Conservation (phyloP, 768 basidiomycete species). For the Leccinum aurantiacum region DNA sequence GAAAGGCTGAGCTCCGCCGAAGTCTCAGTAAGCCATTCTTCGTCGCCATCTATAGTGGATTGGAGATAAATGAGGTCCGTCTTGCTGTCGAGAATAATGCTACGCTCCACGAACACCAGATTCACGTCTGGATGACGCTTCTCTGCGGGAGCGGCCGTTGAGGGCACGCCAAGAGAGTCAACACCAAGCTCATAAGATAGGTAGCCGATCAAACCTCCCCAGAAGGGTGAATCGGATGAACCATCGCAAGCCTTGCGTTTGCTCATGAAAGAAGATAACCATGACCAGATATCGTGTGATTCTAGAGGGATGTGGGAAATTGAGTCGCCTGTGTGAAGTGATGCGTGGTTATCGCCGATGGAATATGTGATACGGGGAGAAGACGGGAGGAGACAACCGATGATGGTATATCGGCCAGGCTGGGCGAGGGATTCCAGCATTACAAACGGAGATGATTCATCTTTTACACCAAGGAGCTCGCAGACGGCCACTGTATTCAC, state of each 20-base stretch:
- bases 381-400: constrained; percentile 56
- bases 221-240: constrained; percentile 61
- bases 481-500: constrained; percentile 49
- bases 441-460: constrained; percentile 63
- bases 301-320: constrained; percentile 44
- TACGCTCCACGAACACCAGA: constrained; percentile 75
- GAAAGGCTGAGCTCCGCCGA: constrained; percentile 19
- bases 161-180: constrained; percentile 48
- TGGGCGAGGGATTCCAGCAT: constrained; percentile 75
- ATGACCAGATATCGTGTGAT: constrained; percentile 65
- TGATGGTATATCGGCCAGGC: constrained; percentile 73
- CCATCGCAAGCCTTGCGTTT: constrained; percentile 48
- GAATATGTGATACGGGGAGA: constrained; percentile 60
- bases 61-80: constrained; percentile 59
- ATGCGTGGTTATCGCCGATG: constrained; percentile 49
- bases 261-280: constrained; percentile 72
- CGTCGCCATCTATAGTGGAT: constrained; percentile 58
- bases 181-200: constrained; percentile 81
- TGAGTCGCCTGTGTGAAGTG: constrained; percentile 40
- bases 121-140: constrained; percentile 68
- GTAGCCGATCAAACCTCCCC: constrained; percentile 80
- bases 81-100: constrained; percentile 62
- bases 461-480: constrained; percentile 58
- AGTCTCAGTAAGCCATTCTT: constrained; percentile 57
- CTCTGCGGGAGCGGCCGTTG: constrained; percentile 29